Percentiles rank a stretch among this genome's conserved stretches.
These are phyloP conservation scores for Naganishia sp. DNA, from an alignment of 1,284 basidiomycete genomes.

Conservation along the genomic window DNA sequence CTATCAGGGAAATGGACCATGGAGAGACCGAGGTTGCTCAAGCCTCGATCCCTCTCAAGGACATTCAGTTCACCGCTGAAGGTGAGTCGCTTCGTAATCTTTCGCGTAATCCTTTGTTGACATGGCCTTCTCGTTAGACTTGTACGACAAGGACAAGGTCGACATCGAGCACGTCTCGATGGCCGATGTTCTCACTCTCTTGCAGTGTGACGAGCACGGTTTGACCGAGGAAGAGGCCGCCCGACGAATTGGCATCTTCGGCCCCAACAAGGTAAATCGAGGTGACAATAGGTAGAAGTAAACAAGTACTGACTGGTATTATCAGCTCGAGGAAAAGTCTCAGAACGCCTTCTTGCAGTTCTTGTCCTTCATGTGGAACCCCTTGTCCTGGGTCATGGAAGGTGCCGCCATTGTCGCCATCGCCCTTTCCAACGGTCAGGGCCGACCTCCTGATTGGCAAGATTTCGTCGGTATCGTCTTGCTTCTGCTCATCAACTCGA, in stretches of 20 bases:
- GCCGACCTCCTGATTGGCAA: constrained; percentile 86
- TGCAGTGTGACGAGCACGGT: constrained; percentile 81
- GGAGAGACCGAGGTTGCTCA: constrained; percentile 16
- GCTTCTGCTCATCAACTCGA: constrained; percentile 89
- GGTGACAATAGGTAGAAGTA: not conserved
- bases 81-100: constrained; percentile 45
- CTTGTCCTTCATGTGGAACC: constrained; percentile 98
- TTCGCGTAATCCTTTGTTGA: not conserved
- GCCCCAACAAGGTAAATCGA: constrained; percentile 72
- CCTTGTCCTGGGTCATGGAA: constrained; percentile 99
- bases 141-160: constrained; percentile 98
- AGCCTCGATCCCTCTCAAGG: constrained; percentile 27
- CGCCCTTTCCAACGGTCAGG: constrained; percentile 84
- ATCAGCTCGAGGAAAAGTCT: constrained; percentile 75
- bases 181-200: constrained; percentile 93
- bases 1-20: constrained; percentile 34
- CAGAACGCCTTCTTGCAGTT: constrained; percentile 75
- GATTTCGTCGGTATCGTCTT: constrained; percentile 97
- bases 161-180: constrained; percentile 96
- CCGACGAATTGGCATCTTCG: constrained; percentile 90
- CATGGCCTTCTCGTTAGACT: constrained; percentile 55
- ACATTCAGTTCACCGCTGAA: constrained; percentile 80
- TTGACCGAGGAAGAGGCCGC: constrained; percentile 71
- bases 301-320: constrained; percentile 37
- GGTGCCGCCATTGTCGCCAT: constrained; percentile 95